Base-by-base conservation (phyloP, 352 stramenopile genomes). In the Phytophthora chlamydospora region DNA sequence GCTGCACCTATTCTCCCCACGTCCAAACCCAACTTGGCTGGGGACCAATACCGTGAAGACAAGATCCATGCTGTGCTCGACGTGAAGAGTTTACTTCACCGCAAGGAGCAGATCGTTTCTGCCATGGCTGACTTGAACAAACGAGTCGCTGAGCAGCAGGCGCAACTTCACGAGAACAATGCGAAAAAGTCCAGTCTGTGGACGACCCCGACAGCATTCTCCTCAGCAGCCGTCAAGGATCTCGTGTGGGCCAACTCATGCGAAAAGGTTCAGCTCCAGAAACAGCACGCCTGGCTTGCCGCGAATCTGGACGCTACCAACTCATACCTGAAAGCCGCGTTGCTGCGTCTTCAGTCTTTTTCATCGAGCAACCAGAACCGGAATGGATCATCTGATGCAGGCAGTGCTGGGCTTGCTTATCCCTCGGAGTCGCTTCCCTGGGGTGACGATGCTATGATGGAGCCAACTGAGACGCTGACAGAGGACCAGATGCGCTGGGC, bases 261-360 rank as follows among this genome's bases (percentile, higher is more conserved):
- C 19, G 76, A 78, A 32, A 71, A 64, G 38, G 51, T 43, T n/a
- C 36, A 77, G 21, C 62, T 89, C 27, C 77, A 86, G 49, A 73
- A 76, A 9, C 82, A 91, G 36, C 83, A 87, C 47, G 70, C 77
- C 8, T 93, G 85, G 85, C 65, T 95, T 6, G 49, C 77, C 50
- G 62, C 74, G 31, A 93, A 93, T 49, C 49, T 95, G 34, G 69
- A 91, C 17, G 53, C 68, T 29, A 95, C 83, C 9, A 93, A 95
- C 41, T 51, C 62, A 13, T 64, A 78, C 29, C 61, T 95, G 21
- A 72, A 78, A 46, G 54, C 71, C 13, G 83, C 81, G 11, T 57
- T 95, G 32, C 52, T 88, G 13, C 73, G 57, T 38, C 76, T 95
- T n/a, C 78, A 94, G 56, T 73, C 79, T 7, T 71, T 78, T 55